These are phyloP conservation scores for Ophiorrhiza pumila DNA, from an alignment of 257 asterid genomes.

Conservation along the genomic window DNA sequence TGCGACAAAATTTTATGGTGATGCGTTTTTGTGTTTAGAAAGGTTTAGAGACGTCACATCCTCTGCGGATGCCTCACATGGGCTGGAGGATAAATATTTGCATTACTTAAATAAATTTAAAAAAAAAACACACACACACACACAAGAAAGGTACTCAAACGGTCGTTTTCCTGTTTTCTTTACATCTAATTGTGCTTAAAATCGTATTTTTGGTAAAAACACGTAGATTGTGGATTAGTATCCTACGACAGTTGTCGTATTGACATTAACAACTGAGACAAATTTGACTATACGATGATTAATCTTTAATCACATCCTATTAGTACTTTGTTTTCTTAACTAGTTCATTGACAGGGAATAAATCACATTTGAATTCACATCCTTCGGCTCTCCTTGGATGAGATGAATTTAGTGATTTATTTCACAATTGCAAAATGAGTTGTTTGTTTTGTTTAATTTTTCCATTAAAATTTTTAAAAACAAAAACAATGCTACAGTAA, in stretches of 20 bases:
- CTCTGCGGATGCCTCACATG: slow-evolving; percentile 51
- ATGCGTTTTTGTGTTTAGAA: slow-evolving; percentile 23
- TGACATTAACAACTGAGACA: not conserved
- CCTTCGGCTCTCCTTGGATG: no score
- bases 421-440: no score
- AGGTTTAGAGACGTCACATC: slow-evolving; percentile 40
- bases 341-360: not conserved
- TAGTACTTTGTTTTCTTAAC: not conserved
- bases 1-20: slow-evolving; percentile 21
- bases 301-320: not conserved
- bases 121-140: no score
- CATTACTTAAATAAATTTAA: slow-evolving; percentile 14
- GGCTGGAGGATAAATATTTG: slow-evolving; percentile 36
- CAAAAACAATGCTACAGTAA: no score
- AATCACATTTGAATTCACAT: not conserved
- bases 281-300: not conserved
- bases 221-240: no score
- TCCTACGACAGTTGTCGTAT: not conserved
- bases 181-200: not conserved
- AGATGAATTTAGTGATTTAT: no score
- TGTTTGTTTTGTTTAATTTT: no score
- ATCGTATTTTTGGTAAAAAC: not conserved
- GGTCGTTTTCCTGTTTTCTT: not conserved
- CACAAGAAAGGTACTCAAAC: no score
- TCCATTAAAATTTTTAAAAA: no score